Evolutionary conservation across 495 filamentous ascomycete genomes (phyloP), one percentile per base, ranked within the genome.

Genomic region (Arthonia radiata): DNA sequence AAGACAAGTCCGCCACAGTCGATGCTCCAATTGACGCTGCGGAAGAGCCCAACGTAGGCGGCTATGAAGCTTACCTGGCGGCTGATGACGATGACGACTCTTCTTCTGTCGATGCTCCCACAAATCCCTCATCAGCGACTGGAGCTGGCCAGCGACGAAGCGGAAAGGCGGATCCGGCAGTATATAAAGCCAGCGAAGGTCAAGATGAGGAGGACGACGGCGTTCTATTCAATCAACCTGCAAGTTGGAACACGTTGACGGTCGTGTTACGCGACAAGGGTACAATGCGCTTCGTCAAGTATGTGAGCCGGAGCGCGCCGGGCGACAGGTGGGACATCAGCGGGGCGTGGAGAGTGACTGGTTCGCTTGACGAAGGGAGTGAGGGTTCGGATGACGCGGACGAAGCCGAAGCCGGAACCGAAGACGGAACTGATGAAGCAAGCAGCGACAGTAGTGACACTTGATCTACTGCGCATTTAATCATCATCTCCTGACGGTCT

Each of bases 311-410:
- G 10, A 59, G 50, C 17, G 83, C 86, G 3, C 63, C 62, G 40
- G 83, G 86, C 10, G 89, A 93, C 49, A 59, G 86, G 19, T 99
- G 83, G 82, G 86, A 99, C 54, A 50, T 93, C 16, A 62, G 59
- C 19, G 89, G 68, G 2, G 68, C 52, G 11, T 71, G 59, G 43
- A 61, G 59, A 30, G 66, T 75, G n/a, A n/a, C n/a, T n/a, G n/a
- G n/a, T n/a, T n/a, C n/a, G n/a, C n/a, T n/a, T n/a, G n/a, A n/a
- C n/a, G n/a, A n/a, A n/a, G n/a, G n/a, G n/a, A n/a, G n/a, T n/a
- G n/a, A n/a, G n/a, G n/a, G n/a, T n/a, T n/a, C n/a, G n/a, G n/a
- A n/a, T n/a, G n/a, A n/a, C n/a, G n/a, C n/a, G n/a, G n/a, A n/a
- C n/a, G n/a, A n/a, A n/a, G n/a, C n/a, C n/a, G n/a, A n/a, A n/a